Percentiles rank a stretch among this genome's conserved stretches.
Evolutionary conservation across 805 yeast genomes (phyloP).

Genomic region (Zygotorulaspora florentina): DNA sequence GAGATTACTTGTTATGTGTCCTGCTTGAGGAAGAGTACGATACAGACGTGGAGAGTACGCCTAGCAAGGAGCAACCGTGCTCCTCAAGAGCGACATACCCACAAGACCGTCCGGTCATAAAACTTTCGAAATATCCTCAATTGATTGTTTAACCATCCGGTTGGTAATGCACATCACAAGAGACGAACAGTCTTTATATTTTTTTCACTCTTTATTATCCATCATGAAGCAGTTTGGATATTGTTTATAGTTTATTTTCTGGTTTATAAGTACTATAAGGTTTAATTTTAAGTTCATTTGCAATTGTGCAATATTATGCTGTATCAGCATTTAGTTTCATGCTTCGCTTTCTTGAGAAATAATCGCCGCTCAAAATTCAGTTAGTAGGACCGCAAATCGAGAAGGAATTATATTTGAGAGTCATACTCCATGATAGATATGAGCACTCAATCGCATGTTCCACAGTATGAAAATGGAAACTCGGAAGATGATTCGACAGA

Average conservation of each 20-base stretch:
- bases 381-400: too few species aligned
- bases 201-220: too few species aligned
- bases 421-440: too few species aligned
- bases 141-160: constrained; percentile 4
- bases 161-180: not conserved
- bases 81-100: not conserved
- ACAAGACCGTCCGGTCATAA: not conserved
- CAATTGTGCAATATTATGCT: not conserved
- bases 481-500: too few species aligned
- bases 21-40: constrained; percentile 28
- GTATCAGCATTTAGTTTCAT: not conserved
- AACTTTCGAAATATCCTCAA: constrained; percentile 13
- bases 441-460: too few species aligned
- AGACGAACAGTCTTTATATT: not conserved
- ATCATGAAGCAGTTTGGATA: too few species aligned
- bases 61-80: constrained; percentile 2
- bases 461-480: too few species aligned
- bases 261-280: not conserved
- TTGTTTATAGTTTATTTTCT: not conserved
- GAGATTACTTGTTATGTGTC: constrained; percentile 30
- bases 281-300: not conserved
- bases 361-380: too few species aligned
- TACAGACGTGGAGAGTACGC: constrained; percentile 4
- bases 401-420: too few species aligned
- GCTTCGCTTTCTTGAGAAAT: too few species aligned